These are phyloP conservation scores for Penicillium sp. DNA, from an alignment of 2,329 filamentous ascomycete genomes.

Conservation along the genomic window DNA sequence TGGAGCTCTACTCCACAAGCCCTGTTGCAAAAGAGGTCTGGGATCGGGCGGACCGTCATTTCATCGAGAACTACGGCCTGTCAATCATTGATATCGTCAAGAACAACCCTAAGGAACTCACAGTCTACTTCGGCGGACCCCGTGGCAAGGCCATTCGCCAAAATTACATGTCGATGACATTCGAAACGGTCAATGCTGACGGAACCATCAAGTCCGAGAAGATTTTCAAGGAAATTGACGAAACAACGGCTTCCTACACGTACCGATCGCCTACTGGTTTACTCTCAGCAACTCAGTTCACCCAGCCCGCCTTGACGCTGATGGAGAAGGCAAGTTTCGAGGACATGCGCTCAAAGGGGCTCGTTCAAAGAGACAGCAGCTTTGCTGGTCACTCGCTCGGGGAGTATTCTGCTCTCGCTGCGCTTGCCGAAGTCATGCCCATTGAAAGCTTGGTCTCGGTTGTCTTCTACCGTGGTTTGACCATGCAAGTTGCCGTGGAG, in stretches of 20 bases:
- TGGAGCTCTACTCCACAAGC: constrained; percentile 96
- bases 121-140: constrained; percentile 95
- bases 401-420: constrained; percentile 96
- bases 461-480: constrained; percentile 97
- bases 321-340: constrained; percentile 99
- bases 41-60: constrained; percentile 96
- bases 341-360: constrained; percentile 96
- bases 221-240: constrained; percentile 98
- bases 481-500: constrained; percentile 99
- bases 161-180: constrained; percentile 99
- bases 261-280: constrained; percentile 94
- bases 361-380: constrained; percentile 93
- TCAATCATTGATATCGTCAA: constrained; percentile 98
- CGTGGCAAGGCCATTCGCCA: constrained; percentile 96
- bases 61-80: constrained; percentile 98
- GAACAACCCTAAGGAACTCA: constrained; percentile 99
- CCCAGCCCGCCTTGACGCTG: constrained; percentile 91
- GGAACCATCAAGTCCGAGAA: constrained; percentile 96
- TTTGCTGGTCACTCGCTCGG: constrained; percentile 98
- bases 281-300: constrained; percentile 97
- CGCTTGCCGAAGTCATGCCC: constrained; percentile 98
- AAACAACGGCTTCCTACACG: constrained; percentile 92
- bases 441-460: constrained; percentile 98
- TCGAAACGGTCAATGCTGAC: constrained; percentile 93
- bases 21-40: constrained; percentile 95